Evolutionary conservation across 441 rosid genomes (phyloP), one percentile per base, ranked within the genome.

Genomic region (Aquilaria agallochum): DNA sequence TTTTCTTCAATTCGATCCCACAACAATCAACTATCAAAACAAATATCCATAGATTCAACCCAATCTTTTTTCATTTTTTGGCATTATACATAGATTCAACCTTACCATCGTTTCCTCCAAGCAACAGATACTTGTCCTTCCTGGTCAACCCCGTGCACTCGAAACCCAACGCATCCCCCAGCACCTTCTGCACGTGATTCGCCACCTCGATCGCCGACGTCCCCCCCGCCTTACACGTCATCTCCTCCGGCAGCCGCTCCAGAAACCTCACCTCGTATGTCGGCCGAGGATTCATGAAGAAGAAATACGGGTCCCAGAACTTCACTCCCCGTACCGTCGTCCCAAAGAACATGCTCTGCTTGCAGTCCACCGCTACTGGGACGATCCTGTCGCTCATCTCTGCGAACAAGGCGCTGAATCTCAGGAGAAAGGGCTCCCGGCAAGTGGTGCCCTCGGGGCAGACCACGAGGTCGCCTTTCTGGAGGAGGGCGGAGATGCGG

Each of bases 361-460:
- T 95, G 53, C 97, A 86, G 42, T 91, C 79, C 67, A 95, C 80
- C 3, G 97, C 97, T 55, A 95, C 99, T 0, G 99, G 99, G 44
- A 95, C 99, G 36, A 95, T 91, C 81, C 99, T 64, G 58, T 95
- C 99, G 31, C 97, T 95, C 77, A 95, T 69, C 74, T 89, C 96
- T 2, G 99, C 97, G 34, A 95, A 95, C 73, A 95, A 73, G 3
- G 99, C 97, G 54, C 99, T 95, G 84, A 91, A 91, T 50, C 99
- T 65, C 40, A 95, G 80, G 74, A 95, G 68, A 71, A 82, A 91
- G 3, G 65, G 71, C 59, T 94, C 99, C 9, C 99, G 90, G 57
- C 99, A 95, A 6, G 99, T 95, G 54, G 99, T 95, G 10, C 97
- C 99, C 65, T 95, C 97, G 0, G 99, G 99, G 45, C 97, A 95